Conservation (phyloP, 2,329 filamentous ascomycete genomes). For the Alternaria hordeiaustralica region DNA sequence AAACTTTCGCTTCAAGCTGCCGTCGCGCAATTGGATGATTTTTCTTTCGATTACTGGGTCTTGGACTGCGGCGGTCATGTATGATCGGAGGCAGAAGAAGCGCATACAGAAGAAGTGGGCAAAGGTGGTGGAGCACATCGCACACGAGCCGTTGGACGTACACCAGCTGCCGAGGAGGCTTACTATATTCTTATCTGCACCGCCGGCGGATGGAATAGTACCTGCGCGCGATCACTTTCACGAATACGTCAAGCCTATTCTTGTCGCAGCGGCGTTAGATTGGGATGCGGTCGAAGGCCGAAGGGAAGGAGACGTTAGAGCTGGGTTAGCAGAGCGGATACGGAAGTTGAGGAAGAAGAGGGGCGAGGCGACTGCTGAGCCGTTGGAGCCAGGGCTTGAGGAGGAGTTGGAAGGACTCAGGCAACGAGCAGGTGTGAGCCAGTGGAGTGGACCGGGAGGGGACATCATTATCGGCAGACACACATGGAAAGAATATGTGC, state of each 20-base stretch:
- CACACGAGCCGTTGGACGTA: conserved; percentile 74
- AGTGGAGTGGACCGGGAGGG: conserved; percentile 76
- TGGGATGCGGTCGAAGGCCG: conserved; percentile 96
- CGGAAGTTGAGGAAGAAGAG: conserved; percentile 68
- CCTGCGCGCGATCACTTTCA: conserved; percentile 92
- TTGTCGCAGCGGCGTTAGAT: conserved; percentile 88
- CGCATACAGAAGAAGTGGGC: conserved; percentile 86
- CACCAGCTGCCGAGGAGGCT: conserved; percentile 81
- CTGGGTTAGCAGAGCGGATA: conserved; percentile 84
- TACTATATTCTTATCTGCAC: conserved; percentile 83
- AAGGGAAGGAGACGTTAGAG: conserved; percentile 89
- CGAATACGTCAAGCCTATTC: conserved; percentile 91
- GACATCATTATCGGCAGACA: conserved; percentile 90
- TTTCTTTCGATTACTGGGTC: conserved; percentile 82
- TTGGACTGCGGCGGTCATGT: conserved; percentile 81
- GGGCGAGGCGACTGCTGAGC: conserved; percentile 57
- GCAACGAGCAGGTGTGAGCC: conserved; percentile 68
- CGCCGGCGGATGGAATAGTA: conserved; percentile 84
- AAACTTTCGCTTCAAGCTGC: conserved; percentile 80
- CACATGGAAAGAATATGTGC: conserved; percentile 96
- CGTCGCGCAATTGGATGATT: conserved; percentile 97
- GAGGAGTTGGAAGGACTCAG: conserved; percentile 70
- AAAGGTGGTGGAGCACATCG: conserved; percentile 81
- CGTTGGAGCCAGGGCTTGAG: conserved; percentile 58
- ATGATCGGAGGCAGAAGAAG: conserved; percentile 91